phyloP scores from a whole-genome alignment of 2,329 filamentous ascomycete species.

The Kalaharituber pfeilii region DNA sequence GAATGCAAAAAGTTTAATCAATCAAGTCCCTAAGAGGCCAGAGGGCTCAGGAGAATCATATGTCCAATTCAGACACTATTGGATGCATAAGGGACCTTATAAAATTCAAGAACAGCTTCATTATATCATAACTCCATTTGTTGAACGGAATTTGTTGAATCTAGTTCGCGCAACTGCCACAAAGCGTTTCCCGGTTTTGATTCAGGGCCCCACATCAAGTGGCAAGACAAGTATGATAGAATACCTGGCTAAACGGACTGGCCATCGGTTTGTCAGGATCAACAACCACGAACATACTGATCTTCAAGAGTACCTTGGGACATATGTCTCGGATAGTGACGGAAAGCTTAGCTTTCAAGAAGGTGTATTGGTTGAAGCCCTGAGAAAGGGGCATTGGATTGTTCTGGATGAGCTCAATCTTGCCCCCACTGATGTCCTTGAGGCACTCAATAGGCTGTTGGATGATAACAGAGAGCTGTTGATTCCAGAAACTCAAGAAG shows the following conservation, averaged over 20 bases:
- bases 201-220: slow-evolving; percentile 91
- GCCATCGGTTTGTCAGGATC: slow-evolving; percentile 93
- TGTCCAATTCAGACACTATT: slow-evolving; percentile 76
- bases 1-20: slow-evolving; percentile 54
- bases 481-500: slow-evolving; percentile 89
- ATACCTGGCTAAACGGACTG: slow-evolving; percentile 88
- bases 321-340: slow-evolving; percentile 71
- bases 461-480: slow-evolving; percentile 94
- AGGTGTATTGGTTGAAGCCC: slow-evolving; percentile 77
- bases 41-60: slow-evolving; percentile 53
- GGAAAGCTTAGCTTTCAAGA: slow-evolving; percentile 84
- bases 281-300: slow-evolving; percentile 99
- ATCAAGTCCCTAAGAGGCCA: slow-evolving; percentile 60
- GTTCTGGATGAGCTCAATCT: slow-evolving; percentile 94
- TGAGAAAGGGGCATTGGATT: slow-evolving; percentile 91
- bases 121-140: slow-evolving; percentile 93
- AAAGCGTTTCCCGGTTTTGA: slow-evolving; percentile 74
- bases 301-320: slow-evolving; percentile 90
- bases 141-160: slow-evolving; percentile 87
- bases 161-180: slow-evolving; percentile 87
- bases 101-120: slow-evolving; percentile 55
- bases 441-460: slow-evolving; percentile 83
- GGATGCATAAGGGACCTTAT: slow-evolving; percentile 62
- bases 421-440: slow-evolving; percentile 88
- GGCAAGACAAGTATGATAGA: slow-evolving; percentile 99